phyloP scores from a whole-genome alignment of 768 basidiomycete genomes.

The Lactarius indigo region DNA sequence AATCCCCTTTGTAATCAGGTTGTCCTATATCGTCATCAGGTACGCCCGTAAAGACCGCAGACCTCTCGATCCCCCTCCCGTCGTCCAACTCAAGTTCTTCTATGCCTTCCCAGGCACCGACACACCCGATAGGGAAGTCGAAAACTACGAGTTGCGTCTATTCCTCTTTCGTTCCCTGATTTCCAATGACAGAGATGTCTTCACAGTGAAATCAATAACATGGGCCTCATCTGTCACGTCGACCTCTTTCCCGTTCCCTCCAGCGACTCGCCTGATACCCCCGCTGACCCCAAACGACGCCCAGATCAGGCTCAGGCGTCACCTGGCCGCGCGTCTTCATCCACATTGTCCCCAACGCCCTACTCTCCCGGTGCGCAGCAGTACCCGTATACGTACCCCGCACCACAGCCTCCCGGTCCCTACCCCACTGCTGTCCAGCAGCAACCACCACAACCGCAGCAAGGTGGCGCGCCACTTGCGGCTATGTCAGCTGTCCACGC shows the following conservation, averaged over 20 bases:
- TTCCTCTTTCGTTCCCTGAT: neutral
- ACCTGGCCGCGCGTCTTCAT: slow-evolving; percentile 22
- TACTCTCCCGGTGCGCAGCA: slow-evolving; percentile 24
- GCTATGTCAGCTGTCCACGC: slow-evolving; percentile 2
- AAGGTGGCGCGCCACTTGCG: slow-evolving; percentile 4
- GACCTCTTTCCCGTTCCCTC: slow-evolving; percentile 62
- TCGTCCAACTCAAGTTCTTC: slow-evolving; percentile 29
- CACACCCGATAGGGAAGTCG: slow-evolving; percentile 19
- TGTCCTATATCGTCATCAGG: slow-evolving; percentile 12
- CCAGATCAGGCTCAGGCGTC: slow-evolving; percentile 11
- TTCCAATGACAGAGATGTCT: slow-evolving; percentile 3
- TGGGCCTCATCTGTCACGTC: slow-evolving; percentile 72
- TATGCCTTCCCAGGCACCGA: slow-evolving; percentile 18
- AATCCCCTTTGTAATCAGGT: no score
- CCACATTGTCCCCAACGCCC: slow-evolving; percentile 24
- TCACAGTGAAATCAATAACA: slow-evolving; percentile 53
- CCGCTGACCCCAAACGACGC: slow-evolving; percentile 13
- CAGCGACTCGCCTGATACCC: slow-evolving; percentile 17
- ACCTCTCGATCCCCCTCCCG: slow-evolving; percentile 30
- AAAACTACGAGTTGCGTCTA: slow-evolving; percentile 24
- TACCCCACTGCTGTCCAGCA: slow-evolving; percentile 2
- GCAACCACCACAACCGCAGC: neutral
- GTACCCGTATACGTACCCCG: slow-evolving; percentile 27
- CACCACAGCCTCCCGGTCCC: slow-evolving; percentile 22
- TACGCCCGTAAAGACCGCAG: slow-evolving; percentile 30